These are phyloP conservation scores for Yamadazyma atmosphaerica DNA, from an alignment of 1,139 yeast genomes.

Conservation along the genomic window DNA sequence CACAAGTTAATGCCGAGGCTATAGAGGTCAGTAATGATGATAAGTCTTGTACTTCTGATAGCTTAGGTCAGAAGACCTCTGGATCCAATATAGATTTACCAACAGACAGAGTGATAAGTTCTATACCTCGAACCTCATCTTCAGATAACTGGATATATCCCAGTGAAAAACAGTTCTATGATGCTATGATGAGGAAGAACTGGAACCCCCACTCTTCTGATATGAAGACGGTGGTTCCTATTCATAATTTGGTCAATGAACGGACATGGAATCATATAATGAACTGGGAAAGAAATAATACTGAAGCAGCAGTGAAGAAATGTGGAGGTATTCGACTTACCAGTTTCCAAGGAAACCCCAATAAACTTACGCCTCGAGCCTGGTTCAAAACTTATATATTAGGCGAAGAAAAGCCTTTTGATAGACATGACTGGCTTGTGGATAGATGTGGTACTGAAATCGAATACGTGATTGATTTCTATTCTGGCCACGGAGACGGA, in stretches of 20 bases:
- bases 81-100: conserved; percentile 43
- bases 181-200: conserved; percentile 89
- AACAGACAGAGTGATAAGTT: conserved; percentile 71
- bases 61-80: conserved; percentile 9
- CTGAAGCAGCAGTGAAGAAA: conserved; percentile 43
- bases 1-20: conserved; percentile 33
- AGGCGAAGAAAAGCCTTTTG: conserved; percentile 82
- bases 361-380: conserved; percentile 86
- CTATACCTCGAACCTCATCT: conserved; percentile 78
- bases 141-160: conserved; percentile 88
- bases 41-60: conserved; percentile 50
- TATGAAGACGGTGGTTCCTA: conserved; percentile 90
- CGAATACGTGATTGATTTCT: conserved; percentile 93
- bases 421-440: conserved; percentile 95
- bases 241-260: conserved; percentile 93
- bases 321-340: conserved; percentile 89
- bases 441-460: conserved; percentile 81
- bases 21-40: conserved; percentile 44
- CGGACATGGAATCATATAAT: conserved; percentile 85
- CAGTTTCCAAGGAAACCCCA: conserved; percentile 86
- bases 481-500: conserved; percentile 63
- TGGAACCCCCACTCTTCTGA: conserved; percentile 83
- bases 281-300: conserved; percentile 73
- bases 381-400: conserved; percentile 61
- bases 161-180: conserved; percentile 89